Conservation (phyloP, 371 early-diverging fungal species). For the Rhizopus delemar region DNA sequence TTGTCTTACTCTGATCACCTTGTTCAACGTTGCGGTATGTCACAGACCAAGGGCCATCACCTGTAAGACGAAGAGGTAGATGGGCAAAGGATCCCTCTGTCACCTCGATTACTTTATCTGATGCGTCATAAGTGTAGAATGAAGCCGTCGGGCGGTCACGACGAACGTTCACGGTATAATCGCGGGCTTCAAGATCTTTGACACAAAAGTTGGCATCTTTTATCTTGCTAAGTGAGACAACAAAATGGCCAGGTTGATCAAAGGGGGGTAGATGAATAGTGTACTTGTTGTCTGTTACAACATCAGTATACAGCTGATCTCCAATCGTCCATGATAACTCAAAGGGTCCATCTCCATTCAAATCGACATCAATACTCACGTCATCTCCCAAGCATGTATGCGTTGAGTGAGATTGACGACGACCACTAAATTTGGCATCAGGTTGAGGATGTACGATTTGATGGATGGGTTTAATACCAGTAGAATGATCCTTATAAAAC, state of each 20-base stretch:
- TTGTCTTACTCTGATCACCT: conserved; percentile 18
- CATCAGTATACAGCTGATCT: conserved; percentile 33
- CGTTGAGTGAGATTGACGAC: conserved; percentile 11
- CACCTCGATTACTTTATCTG: conserved; percentile 23
- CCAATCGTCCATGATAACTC: conserved; percentile 36
- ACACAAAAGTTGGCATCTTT: conserved; percentile 47
- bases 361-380: conserved; percentile 36
- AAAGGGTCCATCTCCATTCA: conserved; percentile 47
- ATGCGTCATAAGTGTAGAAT: conserved; percentile 32
- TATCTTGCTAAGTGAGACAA: conserved; percentile 48
- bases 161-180: conserved; percentile 49
- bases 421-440: conserved; percentile 41
- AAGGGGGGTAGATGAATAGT: conserved; percentile 41
- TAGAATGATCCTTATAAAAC: conserved; percentile 41
- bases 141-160: conserved; percentile 51
- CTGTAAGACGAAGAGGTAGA: conserved; percentile 46
- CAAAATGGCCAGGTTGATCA: conserved; percentile 39
- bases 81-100: conserved; percentile 35
- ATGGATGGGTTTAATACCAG: conserved; percentile 30
- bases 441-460: conserved; percentile 57
- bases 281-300: conserved; percentile 27
- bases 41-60: conserved; percentile 52
- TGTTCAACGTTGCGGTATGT: conserved; percentile 39
- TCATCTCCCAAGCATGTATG: conserved; percentile 49
- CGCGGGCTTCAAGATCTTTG: conserved; percentile 47